phyloP scores from a whole-genome alignment of 2,329 filamentous ascomycete species.

The Fusarium domesticum region DNA sequence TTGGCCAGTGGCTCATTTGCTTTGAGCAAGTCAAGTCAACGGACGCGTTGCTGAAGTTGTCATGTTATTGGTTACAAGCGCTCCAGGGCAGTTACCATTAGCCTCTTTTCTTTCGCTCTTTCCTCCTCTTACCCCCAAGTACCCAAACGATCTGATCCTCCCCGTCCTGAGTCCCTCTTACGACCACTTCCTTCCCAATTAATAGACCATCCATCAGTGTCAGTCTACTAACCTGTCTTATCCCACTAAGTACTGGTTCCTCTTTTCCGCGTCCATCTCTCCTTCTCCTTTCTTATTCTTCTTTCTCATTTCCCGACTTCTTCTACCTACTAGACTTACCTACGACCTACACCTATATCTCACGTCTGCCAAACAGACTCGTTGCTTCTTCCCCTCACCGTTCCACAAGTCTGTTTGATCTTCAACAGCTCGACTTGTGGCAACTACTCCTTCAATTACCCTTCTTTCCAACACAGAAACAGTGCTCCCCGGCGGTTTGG shows the following conservation, averaged over 20 bases:
- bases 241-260: constrained; percentile 13
- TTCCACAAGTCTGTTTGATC: constrained; percentile 4
- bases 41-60: too few relatives aligned
- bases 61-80: too few relatives aligned
- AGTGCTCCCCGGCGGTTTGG: too few relatives aligned
- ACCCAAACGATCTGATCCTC: neutral
- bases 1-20: too few relatives aligned
- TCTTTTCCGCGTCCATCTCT: constrained; percentile 1
- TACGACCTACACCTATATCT: too few relatives aligned
- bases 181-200: neutral
- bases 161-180: neutral
- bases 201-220: too few relatives aligned
- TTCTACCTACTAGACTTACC: too few relatives aligned
- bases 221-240: constrained; percentile 17
- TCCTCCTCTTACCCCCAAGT: neutral
- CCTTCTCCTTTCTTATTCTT: constrained; percentile 11
- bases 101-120: neutral
- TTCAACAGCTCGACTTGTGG: too few relatives aligned
- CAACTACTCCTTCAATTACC: too few relatives aligned
- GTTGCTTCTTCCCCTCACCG: constrained; percentile 14
- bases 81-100: neutral
- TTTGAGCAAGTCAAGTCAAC: too few relatives aligned
- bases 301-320: neutral
- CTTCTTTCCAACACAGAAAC: too few relatives aligned
- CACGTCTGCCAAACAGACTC: too few relatives aligned